phyloP scores from a whole-genome alignment of 2,329 filamentous ascomycete genomes.

The Pseudogymnoascus sp. region DNA sequence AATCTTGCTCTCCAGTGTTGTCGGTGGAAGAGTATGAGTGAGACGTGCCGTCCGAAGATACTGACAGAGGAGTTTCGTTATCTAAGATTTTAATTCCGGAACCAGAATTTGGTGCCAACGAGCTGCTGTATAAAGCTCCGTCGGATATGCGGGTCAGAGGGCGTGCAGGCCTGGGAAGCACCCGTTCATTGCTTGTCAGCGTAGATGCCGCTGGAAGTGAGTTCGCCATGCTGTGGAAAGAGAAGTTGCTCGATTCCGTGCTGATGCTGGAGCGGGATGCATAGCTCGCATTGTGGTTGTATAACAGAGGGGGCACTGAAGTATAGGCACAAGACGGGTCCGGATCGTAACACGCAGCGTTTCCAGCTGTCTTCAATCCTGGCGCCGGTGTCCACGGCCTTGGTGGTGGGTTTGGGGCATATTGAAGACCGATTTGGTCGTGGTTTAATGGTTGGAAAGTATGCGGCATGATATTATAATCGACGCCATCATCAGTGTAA shows the following conservation, averaged over 20 bases:
- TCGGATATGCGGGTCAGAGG: neutral
- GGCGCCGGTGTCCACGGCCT: constrained; percentile 16
- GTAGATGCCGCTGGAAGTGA: constrained; percentile 16
- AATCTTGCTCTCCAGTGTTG: neutral
- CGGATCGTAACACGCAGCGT: constrained; percentile 18
- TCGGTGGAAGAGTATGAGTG: constrained; percentile 8
- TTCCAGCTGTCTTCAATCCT: constrained; percentile 13
- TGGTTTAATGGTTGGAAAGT: constrained; percentile 14
- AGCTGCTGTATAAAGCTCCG: neutral
- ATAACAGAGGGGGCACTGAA: constrained; percentile 10
- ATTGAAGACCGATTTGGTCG: constrained; percentile 13
- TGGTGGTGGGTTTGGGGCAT: neutral
- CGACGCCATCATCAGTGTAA: constrained; percentile 22
- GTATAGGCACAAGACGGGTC: constrained; percentile 16
- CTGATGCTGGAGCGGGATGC: constrained; percentile 17
- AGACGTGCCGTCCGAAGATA: constrained; percentile 32
- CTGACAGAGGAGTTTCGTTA: neutral
- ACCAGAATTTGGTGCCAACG: neutral
- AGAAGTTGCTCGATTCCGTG: constrained; percentile 17
- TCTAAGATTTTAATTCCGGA: neutral
- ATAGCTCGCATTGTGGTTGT: constrained; percentile 15
- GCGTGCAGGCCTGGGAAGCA: constrained; percentile 18
- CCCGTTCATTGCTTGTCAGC: constrained; percentile 19
- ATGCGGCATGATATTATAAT: constrained; percentile 18
- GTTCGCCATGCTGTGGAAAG: constrained; percentile 11